Evolutionary conservation across 2,329 filamentous ascomycete genomes (phyloP), one percentile per base, ranked within the genome.

Genomic region (Aphanocladium album): DNA sequence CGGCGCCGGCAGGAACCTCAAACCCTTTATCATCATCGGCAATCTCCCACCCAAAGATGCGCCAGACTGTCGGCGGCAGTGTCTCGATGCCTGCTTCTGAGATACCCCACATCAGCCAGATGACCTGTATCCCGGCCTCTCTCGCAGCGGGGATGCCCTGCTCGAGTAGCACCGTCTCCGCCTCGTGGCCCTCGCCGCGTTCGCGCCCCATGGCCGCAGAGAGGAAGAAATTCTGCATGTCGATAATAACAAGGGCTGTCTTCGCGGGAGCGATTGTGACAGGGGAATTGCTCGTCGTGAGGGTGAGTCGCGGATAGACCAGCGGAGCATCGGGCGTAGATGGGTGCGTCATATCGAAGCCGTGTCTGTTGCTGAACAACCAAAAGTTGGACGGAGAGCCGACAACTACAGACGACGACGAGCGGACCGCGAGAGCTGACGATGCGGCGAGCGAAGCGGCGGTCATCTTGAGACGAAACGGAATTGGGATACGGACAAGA

Each of bases 31-130:
- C 57, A 14, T 46, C 50, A 27, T 57, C 61, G 19, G 55, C 43
- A 46, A 52, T 30, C 41, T 58, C 43, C 39, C 35, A 52, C n/a
- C 60, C 76, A 68, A 86, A 86, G 16, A 78, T 75, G 14, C 78
- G 70, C 57, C 76, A 67, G 5, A 80, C 73, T 16, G 74, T 73
- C 8, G 83, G 79, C 7, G 83, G 82, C 73, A 86, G 79, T 3
- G 63, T 68, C 3, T 67, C 66, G 16, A 85, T 67, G 64, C 85
- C 82, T 19, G 71, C 64, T n/a, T 83, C 77, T 0, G 75, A 81
- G 41, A 86, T 71, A 2, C 82, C 83, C 83, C 83, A 86, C 65
- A 83, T 84, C 47, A 83, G 72, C 80, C 80, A 83, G 21, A 83
- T 69, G 21, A 83, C 65, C 66, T 74, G 67, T 23, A 62, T 61